phyloP scores from a whole-genome alignment of 2,329 filamentous ascomycete genomes.

The Moelleriella libera region DNA sequence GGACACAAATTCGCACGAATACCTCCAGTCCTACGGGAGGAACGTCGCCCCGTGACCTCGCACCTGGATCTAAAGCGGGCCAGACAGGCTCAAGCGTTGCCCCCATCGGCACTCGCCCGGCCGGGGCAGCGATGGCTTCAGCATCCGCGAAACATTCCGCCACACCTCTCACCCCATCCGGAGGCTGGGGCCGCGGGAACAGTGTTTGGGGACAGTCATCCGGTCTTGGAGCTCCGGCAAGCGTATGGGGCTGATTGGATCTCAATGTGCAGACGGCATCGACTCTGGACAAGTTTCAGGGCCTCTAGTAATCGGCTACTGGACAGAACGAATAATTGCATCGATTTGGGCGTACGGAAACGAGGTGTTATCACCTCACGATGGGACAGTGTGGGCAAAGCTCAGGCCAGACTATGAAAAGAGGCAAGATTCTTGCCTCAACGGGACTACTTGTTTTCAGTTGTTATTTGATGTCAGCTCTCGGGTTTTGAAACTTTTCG shows the following conservation, averaged over 20 bases:
- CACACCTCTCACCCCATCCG: conserved; percentile 80
- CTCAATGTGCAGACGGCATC: too few species aligned
- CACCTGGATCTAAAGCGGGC: conserved; percentile 36
- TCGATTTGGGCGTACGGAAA: background rate
- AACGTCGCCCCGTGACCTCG: conserved; percentile 59
- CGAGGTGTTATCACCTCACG: background rate
- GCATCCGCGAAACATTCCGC: conserved; percentile 63
- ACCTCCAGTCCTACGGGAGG: conserved; percentile 69
- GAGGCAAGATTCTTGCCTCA: background rate
- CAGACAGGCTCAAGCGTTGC: conserved; percentile 56
- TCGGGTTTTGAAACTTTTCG: background rate
- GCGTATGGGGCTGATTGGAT: conserved; percentile 67
- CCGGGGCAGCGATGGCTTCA: conserved; percentile 35
- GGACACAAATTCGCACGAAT: conserved; percentile 58
- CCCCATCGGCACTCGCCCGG: conserved; percentile 83
- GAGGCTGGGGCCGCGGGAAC: conserved; percentile 67
- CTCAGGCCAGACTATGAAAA: background rate
- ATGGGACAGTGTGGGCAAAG: background rate
- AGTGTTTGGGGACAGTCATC: conserved; percentile 78
- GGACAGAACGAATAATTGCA: background rate
- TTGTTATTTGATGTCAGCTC: background rate
- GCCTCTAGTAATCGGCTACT: background rate
- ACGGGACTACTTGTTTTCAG: background rate
- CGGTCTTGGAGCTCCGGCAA: conserved; percentile 73
- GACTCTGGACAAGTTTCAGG: too few species aligned